Base-by-base conservation (phyloP, 2,329 filamentous ascomycete genomes). In the Aspergillus sp. region DNA sequence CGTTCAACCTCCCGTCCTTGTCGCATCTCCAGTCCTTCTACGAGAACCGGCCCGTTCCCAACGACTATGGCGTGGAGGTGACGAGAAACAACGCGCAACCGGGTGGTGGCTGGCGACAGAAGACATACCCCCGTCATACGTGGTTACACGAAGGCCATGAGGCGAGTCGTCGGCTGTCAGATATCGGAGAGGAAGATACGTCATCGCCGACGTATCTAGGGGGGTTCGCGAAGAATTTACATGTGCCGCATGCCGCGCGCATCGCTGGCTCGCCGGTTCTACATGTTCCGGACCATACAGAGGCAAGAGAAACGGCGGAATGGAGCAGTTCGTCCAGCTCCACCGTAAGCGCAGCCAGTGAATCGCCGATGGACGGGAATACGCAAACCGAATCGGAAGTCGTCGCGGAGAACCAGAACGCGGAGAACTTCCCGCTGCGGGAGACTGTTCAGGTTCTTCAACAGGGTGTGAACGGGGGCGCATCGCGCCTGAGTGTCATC, bases 251-350 rank as follows among this genome's bases (percentile, higher is more conserved):
- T 31, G 40, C 31, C 14, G 47, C 50, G n/a, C 50, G 56, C 20
- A 47, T 54, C 36, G 55, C 51, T 4, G 57, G 56, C 19, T 63
- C 63, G 25, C 61, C 58, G 10, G 49, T 54, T 21, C 48, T 54
- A 16, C 52, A 71, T 83, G 11, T 42, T 13, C 45, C 84, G 76
- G 55, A 82, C 67, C 47, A 82, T 73, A 21, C 82, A 74, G 14
- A 81, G 67, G 29, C 82, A 64, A 48, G 85, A 77, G 53, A 68
- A 17, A 47, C 58, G 23, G 59, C 59, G 36, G 51, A 53, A 31
- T 62, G 62, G 58, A 73, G 70, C 57, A 69, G 65, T 56, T 70
- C 61, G 13, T 70, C 71, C 20, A 70, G 62, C 47, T 75, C 73
- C 41, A 74, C 71, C 6, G 64, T 66, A 10, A 70, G 66, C 53